Percentiles rank a stretch among this genome's conserved stretches.
Conservation (phyloP, 148 eudicot species). For the Limonium bicolor region DNA sequence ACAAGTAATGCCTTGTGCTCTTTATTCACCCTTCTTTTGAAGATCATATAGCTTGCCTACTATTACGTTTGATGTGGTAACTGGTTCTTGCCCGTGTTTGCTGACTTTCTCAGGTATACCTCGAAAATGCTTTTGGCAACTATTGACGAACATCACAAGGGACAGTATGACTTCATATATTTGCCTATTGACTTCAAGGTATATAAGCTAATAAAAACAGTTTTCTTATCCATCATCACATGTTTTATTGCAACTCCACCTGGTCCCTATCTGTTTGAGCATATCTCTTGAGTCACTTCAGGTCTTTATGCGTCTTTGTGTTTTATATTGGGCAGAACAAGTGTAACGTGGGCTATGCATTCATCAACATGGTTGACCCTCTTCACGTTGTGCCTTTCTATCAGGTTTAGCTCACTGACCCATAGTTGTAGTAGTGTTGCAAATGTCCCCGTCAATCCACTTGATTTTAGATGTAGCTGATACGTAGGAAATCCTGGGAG, state of each 20-base stretch:
- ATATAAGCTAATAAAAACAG: neutral
- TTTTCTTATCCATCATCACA: neutral
- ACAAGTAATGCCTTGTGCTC: constrained; percentile 33
- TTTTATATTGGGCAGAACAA: constrained; percentile 54
- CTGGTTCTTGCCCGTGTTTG: too few species aligned
- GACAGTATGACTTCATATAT: constrained; percentile 61
- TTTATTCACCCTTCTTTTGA: neutral
- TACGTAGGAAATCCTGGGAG: too few species aligned
- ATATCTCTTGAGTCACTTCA: too few species aligned
- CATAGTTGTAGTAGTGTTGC: neutral
- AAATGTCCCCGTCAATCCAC: neutral
- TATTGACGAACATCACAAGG: constrained; percentile 54
- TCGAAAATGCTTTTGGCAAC: constrained; percentile 68
- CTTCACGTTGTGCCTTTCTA: constrained; percentile 40
- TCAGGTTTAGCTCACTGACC: constrained; percentile 31
- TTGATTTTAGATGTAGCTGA: neutral
- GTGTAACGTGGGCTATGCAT: constrained; percentile 80
- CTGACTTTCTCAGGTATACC: constrained; percentile 68
- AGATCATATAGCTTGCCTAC: too few species aligned
- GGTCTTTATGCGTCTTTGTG: too few species aligned
- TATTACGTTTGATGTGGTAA: constrained; percentile 1
- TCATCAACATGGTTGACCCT: constrained; percentile 68
- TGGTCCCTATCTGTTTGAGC: too few species aligned
- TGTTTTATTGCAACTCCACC: too few species aligned
- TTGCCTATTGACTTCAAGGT: constrained; percentile 79